These are phyloP conservation scores for Bertia moriformis DNA, from an alignment of 2,329 filamentous ascomycete genomes.

Conservation along the genomic window DNA sequence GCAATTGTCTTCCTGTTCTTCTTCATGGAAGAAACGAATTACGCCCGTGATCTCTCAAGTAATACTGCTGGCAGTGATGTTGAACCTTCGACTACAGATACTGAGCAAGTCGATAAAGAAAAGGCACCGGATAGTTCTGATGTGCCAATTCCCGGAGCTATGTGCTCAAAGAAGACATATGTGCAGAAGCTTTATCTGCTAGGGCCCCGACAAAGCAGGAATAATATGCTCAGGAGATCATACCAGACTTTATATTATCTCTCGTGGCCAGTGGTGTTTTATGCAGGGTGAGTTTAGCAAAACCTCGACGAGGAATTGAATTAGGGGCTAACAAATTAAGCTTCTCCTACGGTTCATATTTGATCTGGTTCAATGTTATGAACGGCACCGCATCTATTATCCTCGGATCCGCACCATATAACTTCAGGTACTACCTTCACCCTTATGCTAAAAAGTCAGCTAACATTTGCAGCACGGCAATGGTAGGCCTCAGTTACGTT, in stretches of 20 bases:
- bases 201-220: constrained; percentile 5
- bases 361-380: constrained; percentile 22
- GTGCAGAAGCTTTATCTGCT: constrained; percentile 15
- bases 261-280: constrained; percentile 21
- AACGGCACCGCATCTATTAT: constrained; percentile 21
- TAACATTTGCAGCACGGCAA: constrained; percentile 12
- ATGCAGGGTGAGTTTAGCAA: constrained; percentile 13
- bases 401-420: constrained; percentile 16
- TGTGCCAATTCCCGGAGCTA: neutral
- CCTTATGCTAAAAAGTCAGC: neutral
- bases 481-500: constrained; percentile 20
- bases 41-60: constrained; percentile 12
- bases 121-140: neutral
- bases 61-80: neutral
- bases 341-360: constrained; percentile 21
- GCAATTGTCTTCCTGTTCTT: constrained; percentile 32
- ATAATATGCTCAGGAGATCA: constrained; percentile 15
- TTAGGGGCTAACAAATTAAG: constrained; percentile 7
- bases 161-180: constrained; percentile 12
- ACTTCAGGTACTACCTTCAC: constrained; percentile 12
- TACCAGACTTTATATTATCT: constrained; percentile 17
- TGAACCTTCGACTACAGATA: neutral
- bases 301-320: too few species aligned
- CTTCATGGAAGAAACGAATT: constrained; percentile 40
- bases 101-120: neutral